These are phyloP conservation scores for Leishmania mexicana DNA, from an alignment of 208 protist genomes.

Conservation along the genomic window DNA sequence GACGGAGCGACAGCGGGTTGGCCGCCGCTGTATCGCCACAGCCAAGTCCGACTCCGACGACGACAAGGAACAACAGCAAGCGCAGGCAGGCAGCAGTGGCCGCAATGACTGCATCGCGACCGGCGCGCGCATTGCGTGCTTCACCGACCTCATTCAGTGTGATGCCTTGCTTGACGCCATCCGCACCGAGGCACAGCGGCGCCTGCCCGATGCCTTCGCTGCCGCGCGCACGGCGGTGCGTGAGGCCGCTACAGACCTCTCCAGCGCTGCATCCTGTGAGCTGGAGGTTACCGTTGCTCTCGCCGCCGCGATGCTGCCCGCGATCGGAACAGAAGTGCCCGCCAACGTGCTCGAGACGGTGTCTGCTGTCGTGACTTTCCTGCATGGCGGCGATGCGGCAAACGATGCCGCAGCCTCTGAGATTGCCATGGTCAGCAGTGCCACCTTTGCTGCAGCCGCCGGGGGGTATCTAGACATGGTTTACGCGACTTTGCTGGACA, in stretches of 20 bases:
- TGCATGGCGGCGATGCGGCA: conserved; percentile 21
- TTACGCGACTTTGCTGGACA: conserved; percentile 25
- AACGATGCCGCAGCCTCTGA: not conserved
- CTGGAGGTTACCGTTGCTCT: conserved; percentile 26
- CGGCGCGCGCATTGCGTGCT: not conserved
- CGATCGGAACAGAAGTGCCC: conserved; percentile 1
- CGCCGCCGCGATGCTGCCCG: conserved; percentile 28
- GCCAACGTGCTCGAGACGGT: conserved; percentile 10
- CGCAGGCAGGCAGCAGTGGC: not conserved
- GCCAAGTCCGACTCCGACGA: conserved; percentile 17
- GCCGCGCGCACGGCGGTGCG: conserved; percentile 16
- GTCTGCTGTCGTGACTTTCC: conserved; percentile 21
- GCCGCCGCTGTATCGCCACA: not conserved
- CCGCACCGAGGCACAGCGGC: conserved; percentile 20
- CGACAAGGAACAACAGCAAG: not conserved
- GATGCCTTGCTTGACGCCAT: conserved; percentile 12
- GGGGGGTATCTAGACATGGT: conserved; percentile 25
- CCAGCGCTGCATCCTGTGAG: not conserved
- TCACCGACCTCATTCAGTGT: conserved; percentile 20
- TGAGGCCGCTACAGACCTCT: conserved; percentile 9
- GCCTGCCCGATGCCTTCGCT: conserved; percentile 20
- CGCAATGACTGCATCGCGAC: not conserved
- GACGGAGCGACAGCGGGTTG: not conserved
- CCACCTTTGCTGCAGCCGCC: conserved; percentile 36
- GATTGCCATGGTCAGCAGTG: not conserved